A percentile compares a stretch with the other conserved stretches of the same genome.
These are phyloP conservation scores for Fusarium sarcochroum DNA, from an alignment of 2,329 filamentous ascomycete genomes.

Conservation along the genomic window DNA sequence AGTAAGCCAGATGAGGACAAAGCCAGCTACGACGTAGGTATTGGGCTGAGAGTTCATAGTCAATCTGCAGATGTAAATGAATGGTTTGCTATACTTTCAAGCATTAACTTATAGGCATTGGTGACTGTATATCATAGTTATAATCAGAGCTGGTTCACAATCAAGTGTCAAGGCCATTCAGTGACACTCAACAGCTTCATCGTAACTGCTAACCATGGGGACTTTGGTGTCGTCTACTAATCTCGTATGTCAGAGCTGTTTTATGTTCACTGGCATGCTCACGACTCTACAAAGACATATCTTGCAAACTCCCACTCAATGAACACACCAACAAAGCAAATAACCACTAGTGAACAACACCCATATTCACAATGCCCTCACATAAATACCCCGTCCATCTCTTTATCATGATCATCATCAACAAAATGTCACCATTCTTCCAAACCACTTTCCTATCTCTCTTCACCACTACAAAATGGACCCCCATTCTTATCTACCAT, in stretches of 20 bases:
- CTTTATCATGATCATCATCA: background rate
- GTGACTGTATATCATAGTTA: background rate
- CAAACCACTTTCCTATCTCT: background rate
- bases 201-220: too few species aligned
- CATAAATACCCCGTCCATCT: background rate
- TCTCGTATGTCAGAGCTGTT: too few species aligned
- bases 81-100: too few species aligned
- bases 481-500: constrained; percentile 1
- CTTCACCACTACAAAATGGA: constrained; percentile 8
- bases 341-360: background rate
- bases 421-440: background rate
- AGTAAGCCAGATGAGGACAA: constrained; percentile 3
- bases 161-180: background rate
- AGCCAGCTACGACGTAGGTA: background rate
- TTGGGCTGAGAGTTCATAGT: constrained; percentile 7
- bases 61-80: background rate
- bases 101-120: background rate
- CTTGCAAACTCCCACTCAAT: too few species aligned
- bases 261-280: too few species aligned
- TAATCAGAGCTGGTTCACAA: background rate
- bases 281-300: background rate
- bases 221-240: too few species aligned
- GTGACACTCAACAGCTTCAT: background rate
- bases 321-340: constrained; percentile 4
- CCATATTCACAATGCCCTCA: background rate